A percentile compares a stretch with the other conserved stretches of the same genome.
These are phyloP conservation scores for Lactarius akahatsu DNA, from an alignment of 768 basidiomycete species.

Conservation along the genomic window DNA sequence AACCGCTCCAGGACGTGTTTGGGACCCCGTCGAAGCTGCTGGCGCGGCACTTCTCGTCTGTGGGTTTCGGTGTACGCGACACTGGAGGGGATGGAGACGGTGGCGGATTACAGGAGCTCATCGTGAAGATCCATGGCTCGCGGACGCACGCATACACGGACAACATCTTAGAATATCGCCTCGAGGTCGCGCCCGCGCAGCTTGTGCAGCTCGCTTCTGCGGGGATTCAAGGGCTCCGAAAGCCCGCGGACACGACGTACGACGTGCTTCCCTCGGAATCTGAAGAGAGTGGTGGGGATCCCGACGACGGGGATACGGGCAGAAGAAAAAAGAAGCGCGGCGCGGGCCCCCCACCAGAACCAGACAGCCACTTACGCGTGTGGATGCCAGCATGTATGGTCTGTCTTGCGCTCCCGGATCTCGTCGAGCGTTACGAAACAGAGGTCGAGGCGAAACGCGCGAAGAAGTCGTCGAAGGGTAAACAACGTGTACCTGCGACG, in stretches of 20 bases:
- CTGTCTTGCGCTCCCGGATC: slow-evolving; percentile 56
- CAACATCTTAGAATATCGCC: slow-evolving; percentile 69
- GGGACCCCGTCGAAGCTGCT: slow-evolving; percentile 55
- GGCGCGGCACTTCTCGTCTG: slow-evolving; percentile 52
- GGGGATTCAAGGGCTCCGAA: slow-evolving; percentile 64
- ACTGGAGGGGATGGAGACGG: slow-evolving; percentile 37
- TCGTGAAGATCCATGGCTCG: slow-evolving; percentile 64
- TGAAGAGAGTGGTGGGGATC: slow-evolving; percentile 46
- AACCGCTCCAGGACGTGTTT: neutral
- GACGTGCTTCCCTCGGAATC: slow-evolving; percentile 39
- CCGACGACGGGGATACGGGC: slow-evolving; percentile 48
- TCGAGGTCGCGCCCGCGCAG: slow-evolving; percentile 68
- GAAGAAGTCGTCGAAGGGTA: slow-evolving; percentile 14
- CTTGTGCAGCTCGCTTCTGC: slow-evolving; percentile 64
- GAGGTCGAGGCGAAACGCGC: slow-evolving; percentile 35
- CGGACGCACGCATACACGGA: slow-evolving; percentile 73
- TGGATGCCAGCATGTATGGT: slow-evolving; percentile 89
- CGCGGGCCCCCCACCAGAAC: slow-evolving; percentile 48
- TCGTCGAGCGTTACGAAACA: slow-evolving; percentile 63
- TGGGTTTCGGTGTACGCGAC: slow-evolving; percentile 38
- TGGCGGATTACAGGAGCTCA: slow-evolving; percentile 43
- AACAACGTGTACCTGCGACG: neutral
- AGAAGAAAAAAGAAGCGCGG: slow-evolving; percentile 40
- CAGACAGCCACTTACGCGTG: slow-evolving; percentile 56
- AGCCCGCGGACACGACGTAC: slow-evolving; percentile 33